Evolutionary conservation across 345 rosid species (phyloP).

Genomic region (Citrus hindsii): DNA sequence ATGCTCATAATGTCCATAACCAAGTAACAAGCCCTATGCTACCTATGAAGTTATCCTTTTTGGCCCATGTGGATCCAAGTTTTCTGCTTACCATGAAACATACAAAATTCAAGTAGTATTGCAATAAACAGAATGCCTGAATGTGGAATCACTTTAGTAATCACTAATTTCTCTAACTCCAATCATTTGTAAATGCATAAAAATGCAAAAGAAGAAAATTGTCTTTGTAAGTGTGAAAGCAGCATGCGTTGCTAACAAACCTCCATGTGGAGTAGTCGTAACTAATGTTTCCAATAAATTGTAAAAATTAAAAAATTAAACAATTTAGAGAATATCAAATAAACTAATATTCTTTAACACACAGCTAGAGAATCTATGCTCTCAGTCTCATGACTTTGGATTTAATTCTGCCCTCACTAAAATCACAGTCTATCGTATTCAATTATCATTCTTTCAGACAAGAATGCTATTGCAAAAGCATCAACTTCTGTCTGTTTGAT

Average conservation of each 20-base stretch:
- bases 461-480: background rate
- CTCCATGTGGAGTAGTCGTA: background rate
- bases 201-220: background rate
- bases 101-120: background rate
- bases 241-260: background rate
- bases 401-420: background rate
- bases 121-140: background rate
- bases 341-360: too few relatives aligned
- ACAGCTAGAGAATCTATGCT: background rate
- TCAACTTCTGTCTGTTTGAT: background rate
- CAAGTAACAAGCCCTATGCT: background rate
- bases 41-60: background rate
- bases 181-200: background rate
- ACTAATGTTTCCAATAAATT: background rate
- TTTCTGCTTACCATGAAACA: background rate
- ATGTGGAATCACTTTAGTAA: background rate
- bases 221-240: background rate
- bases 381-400: background rate
- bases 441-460: background rate
- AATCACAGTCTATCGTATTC: background rate
- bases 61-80: background rate
- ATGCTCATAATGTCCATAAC: background rate
- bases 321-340: background rate
- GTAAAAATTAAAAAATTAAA: background rate
- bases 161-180: background rate